phyloP scores from a whole-genome alignment of 176 grass and related monocot species.

The Oryza nivara region DNA sequence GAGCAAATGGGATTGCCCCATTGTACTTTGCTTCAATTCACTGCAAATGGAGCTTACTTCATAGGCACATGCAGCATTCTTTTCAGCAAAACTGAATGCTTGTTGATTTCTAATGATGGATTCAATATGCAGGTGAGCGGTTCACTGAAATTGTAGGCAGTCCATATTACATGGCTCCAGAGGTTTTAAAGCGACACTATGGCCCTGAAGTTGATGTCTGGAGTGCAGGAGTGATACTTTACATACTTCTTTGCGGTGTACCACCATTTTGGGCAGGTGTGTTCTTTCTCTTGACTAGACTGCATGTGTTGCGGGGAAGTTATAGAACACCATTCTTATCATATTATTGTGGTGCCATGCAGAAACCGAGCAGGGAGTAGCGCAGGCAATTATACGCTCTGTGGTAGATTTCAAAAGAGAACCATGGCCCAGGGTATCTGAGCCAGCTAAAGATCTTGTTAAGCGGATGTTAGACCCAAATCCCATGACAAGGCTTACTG shows the following conservation, averaged over 20 bases:
- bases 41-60: conserved; percentile 32
- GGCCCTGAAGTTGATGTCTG: conserved; percentile 97
- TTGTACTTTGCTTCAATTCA: conserved; percentile 21
- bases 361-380: conserved; percentile 97
- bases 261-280: conserved; percentile 99
- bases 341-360: conserved; percentile 32
- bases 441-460: conserved; percentile 95
- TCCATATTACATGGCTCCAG: conserved; percentile 99
- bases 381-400: conserved; percentile 88
- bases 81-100: conserved; percentile 15
- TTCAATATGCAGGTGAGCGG: conserved; percentile 65
- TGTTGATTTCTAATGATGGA: neutral
- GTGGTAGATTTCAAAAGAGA: conserved; percentile 92
- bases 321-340: conserved; percentile 32
- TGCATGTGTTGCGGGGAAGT: neutral
- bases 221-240: conserved; percentile 99
- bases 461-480: conserved; percentile 89
- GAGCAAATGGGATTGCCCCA: neutral
- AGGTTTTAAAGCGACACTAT: conserved; percentile 94
- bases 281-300: conserved; percentile 22
- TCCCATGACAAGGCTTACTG: conserved; percentile 75
- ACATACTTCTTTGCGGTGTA: conserved; percentile 93
- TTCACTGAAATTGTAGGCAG: conserved; percentile 97
- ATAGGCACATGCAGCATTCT: neutral
- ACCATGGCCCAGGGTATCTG: conserved; percentile 91